Percentiles rank a stretch among this genome's conserved stretches.
Evolutionary conservation across 2,329 filamentous ascomycete genomes (phyloP).

Genomic region (Alternaria arborescens): DNA sequence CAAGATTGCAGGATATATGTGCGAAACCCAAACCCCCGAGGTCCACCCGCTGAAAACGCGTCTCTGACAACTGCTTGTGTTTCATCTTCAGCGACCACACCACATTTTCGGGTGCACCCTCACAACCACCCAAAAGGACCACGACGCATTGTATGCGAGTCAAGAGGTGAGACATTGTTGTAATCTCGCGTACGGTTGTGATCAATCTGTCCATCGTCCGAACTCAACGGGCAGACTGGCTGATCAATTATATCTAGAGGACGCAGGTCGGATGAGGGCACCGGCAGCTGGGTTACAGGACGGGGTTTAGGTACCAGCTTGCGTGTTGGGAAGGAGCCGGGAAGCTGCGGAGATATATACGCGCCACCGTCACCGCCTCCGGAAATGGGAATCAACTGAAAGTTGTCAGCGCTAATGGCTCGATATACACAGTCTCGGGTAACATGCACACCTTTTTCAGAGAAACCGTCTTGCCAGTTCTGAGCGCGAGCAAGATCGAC

Average conservation of each 20-base stretch:
- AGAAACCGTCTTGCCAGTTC: background rate
- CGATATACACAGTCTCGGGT: background rate
- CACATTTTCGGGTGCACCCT: background rate
- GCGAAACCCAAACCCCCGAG: background rate
- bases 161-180: background rate
- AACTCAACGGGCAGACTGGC: background rate
- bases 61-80: slow-evolving; percentile 2
- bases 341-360: background rate
- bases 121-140: background rate
- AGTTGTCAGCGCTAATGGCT: background rate
- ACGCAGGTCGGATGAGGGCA: background rate
- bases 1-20: background rate
- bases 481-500: background rate
- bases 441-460: background rate
- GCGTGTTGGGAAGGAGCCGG: background rate
- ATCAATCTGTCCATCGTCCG: background rate
- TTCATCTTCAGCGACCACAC: background rate
- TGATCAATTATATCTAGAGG: background rate
- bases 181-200: background rate
- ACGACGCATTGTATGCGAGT: background rate
- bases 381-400: background rate
- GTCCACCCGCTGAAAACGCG: background rate
- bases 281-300: background rate
- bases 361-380: background rate
- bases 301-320: background rate